Percentiles rank a stretch among this genome's conserved stretches.
phyloP scores from a whole-genome alignment of 495 filamentous ascomycete genomes.

The Penicillium cosmopolitanum region DNA sequence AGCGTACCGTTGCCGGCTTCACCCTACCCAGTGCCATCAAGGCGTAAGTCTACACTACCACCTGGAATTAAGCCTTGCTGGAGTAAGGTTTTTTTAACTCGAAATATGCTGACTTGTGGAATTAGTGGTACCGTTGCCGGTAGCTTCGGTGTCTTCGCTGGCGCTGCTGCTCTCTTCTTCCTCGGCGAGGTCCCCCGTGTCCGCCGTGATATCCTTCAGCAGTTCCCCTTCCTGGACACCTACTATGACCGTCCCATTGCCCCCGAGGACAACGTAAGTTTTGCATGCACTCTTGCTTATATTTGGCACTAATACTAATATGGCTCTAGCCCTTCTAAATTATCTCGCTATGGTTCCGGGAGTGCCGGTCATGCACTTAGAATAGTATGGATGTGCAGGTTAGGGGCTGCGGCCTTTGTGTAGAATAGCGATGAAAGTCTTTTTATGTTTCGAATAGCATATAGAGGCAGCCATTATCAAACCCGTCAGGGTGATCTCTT shows the following conservation, averaged over 20 bases:
- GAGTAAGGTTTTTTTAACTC: not conserved
- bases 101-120: constrained; percentile 12
- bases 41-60: constrained; percentile 48
- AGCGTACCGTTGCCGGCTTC: constrained; percentile 54
- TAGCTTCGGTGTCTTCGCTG: constrained; percentile 63
- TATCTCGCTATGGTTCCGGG: constrained; percentile 14
- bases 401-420: constrained; percentile 13
- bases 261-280: constrained; percentile 66
- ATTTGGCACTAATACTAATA: constrained; percentile 26
- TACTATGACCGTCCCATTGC: constrained; percentile 62
- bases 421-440: constrained; percentile 28
- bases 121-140: constrained; percentile 56
- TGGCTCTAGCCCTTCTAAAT: constrained; percentile 47
- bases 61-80: not conserved
- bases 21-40: constrained; percentile 45
- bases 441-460: constrained; percentile 40
- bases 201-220: constrained; percentile 65
- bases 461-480: constrained; percentile 37
- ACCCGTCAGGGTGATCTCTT: constrained; percentile 15
- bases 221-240: constrained; percentile 62
- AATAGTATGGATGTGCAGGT: not conserved
- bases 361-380: constrained; percentile 8
- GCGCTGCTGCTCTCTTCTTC: constrained; percentile 69
- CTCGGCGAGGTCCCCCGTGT: constrained; percentile 72
- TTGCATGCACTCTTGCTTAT: not conserved